phyloP scores from a whole-genome alignment of 441 rosid species.

The Eutrema salsugineum region DNA sequence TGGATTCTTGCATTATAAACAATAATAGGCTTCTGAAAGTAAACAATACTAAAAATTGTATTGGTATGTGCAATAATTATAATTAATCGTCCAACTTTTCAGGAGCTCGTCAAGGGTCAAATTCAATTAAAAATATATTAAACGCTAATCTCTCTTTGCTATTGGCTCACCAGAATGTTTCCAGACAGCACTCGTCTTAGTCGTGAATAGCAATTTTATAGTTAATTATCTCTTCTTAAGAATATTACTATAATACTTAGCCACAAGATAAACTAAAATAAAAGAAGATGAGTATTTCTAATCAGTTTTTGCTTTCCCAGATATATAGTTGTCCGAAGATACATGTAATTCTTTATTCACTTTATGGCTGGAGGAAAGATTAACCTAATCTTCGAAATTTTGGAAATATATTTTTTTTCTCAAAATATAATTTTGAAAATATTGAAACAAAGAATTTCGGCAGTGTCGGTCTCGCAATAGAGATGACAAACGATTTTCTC shows the following conservation, averaged over 20 bases:
- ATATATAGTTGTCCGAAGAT: neutral
- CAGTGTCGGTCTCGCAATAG: neutral
- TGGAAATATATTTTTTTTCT: no score
- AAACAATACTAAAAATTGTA: neutral
- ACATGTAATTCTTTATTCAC: neutral
- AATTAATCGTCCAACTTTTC: conserved; percentile 28
- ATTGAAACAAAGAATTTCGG: neutral
- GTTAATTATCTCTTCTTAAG: conserved; percentile 7
- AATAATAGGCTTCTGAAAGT: neutral
- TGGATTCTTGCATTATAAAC: conserved; percentile 13
- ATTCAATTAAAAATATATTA: neutral
- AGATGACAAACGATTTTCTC: neutral
- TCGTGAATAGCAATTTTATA: conserved; percentile 7
- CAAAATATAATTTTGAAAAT: neutral
- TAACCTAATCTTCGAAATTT: no score
- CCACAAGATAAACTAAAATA: conserved; percentile 13
- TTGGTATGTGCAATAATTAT: conserved; percentile 5
- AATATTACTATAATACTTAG: conserved; percentile 5
- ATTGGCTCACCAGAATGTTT: conserved; percentile 21
- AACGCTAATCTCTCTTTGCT: conserved; percentile 10
- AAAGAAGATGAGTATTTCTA: neutral
- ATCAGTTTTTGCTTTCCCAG: neutral
- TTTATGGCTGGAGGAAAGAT: neutral
- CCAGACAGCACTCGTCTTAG: conserved; percentile 7
- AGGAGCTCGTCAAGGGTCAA: conserved; percentile 25